These are phyloP conservation scores for Aspergillus calidoustus DNA, from an alignment of 2,329 filamentous ascomycete genomes.

Conservation along the genomic window DNA sequence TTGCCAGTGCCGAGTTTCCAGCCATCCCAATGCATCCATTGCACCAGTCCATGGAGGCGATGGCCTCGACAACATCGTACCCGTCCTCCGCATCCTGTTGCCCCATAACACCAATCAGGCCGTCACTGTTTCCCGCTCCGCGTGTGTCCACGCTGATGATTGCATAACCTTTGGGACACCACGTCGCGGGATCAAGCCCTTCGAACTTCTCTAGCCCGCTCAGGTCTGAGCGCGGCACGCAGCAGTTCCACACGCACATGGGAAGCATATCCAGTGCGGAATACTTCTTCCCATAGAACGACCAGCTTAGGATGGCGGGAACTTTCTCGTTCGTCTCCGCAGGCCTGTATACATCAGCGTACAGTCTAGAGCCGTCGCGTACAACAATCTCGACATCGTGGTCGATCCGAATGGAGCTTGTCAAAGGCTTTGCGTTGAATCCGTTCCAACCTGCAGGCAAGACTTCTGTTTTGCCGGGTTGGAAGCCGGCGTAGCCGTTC, in stretches of 20 bases:
- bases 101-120: constrained; percentile 45
- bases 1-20: constrained; percentile 52
- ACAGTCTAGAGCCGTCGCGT: constrained; percentile 49
- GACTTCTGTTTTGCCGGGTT: constrained; percentile 45
- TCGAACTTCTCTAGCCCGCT: constrained; percentile 50
- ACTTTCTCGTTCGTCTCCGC: constrained; percentile 37
- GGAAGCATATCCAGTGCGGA: constrained; percentile 45
- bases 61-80: constrained; percentile 51
- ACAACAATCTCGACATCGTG: constrained; percentile 52
- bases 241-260: constrained; percentile 46
- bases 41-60: constrained; percentile 51
- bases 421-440: constrained; percentile 39
- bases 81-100: constrained; percentile 52
- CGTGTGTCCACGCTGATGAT: constrained; percentile 42
- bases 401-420: constrained; percentile 49
- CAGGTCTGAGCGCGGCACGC: constrained; percentile 35
- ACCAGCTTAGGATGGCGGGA: constrained; percentile 52
- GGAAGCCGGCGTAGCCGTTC: constrained; percentile 49
- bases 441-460: constrained; percentile 45
- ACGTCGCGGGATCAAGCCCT: constrained; percentile 45
- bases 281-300: constrained; percentile 53
- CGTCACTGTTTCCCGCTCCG: constrained; percentile 42
- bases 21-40: constrained; percentile 51
- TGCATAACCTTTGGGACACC: constrained; percentile 39
- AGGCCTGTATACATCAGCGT: constrained; percentile 53